Conservation (phyloP, 352 stramenopile genomes). For the Bremia lactucae region DNA sequence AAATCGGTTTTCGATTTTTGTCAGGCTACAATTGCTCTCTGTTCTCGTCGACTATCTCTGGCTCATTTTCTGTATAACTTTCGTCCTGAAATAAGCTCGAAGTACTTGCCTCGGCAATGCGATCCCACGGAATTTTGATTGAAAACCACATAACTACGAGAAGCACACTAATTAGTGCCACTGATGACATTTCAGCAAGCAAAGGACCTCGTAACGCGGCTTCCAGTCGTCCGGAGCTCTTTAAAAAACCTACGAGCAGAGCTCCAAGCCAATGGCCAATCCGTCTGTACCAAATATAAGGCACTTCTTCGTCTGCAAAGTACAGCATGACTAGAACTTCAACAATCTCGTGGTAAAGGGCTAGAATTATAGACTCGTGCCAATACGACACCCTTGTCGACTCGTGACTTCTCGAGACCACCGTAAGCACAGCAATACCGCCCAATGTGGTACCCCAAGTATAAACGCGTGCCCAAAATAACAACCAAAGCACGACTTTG, state of each 20-base stretch:
- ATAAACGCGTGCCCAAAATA: conserved; percentile 55
- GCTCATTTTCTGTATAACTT: conserved; percentile 3
- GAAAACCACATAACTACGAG: conserved; percentile 30
- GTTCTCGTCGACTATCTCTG: background rate
- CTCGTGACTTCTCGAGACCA: background rate
- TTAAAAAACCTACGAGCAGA: conserved; percentile 18
- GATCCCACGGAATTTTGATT: conserved; percentile 36
- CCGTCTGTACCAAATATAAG: conserved; percentile 34
- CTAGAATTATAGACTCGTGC: conserved; percentile 10
- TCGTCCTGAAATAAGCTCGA: conserved; percentile 8
- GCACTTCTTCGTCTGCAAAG: conserved; percentile 29
- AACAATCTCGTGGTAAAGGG: conserved; percentile 34
- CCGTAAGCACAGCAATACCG: conserved; percentile 9
- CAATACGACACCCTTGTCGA: background rate
- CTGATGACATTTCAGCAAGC: conserved; percentile 16
- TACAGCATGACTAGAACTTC: conserved; percentile 53
- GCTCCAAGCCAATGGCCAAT: conserved; percentile 28
- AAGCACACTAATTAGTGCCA: conserved; percentile 24
- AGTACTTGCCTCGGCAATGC: conserved; percentile 12
- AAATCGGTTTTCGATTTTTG: no score
- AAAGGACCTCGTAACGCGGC: conserved; percentile 11
- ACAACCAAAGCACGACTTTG: conserved; percentile 32
- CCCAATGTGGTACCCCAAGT: conserved; percentile 46
- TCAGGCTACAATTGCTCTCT: no score
- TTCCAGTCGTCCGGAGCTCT: conserved; percentile 17